These are phyloP conservation scores for Trifolium pratense DNA, from an alignment of 306 rosid species.

Conservation along the genomic window DNA sequence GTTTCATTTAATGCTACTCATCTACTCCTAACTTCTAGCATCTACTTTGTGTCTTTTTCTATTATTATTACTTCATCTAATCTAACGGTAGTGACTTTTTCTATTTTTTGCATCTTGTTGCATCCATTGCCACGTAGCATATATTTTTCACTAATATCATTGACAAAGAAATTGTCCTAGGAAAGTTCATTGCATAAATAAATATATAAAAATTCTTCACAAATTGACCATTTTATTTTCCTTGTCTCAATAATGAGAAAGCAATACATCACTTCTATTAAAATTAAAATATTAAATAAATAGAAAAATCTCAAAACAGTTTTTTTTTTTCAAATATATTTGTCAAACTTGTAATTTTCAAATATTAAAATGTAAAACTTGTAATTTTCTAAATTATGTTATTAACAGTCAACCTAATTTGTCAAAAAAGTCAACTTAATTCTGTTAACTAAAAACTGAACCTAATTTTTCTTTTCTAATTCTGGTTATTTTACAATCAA, in stretches of 20 bases:
- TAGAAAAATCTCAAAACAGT: background rate
- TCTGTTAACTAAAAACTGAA: background rate
- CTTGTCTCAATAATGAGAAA: background rate
- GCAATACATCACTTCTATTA: background rate
- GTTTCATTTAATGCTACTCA: background rate
- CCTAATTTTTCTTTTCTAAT: background rate
- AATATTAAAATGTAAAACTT: too few species aligned
- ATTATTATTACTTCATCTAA: background rate
- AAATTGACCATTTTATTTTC: conserved; percentile 4
- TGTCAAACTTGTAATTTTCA: background rate
- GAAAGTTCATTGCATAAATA: background rate
- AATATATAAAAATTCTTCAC: conserved; percentile 6
- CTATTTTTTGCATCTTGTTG: background rate
- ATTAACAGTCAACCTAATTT: background rate
- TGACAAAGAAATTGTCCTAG: background rate
- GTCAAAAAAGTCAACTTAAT: background rate
- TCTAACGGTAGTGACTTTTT: background rate
- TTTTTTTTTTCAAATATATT: background rate
- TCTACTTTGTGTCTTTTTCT: background rate
- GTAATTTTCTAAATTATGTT: background rate
- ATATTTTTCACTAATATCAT: background rate
- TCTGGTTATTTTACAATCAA: background rate
- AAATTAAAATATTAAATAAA: background rate
- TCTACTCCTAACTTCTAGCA: background rate
- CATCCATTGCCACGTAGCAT: background rate